A percentile compares a stretch with the other conserved stretches of the same genome.
Conservation (phyloP, 1,284 basidiomycete genomes). For the Cryptococcus sp. region DNA sequence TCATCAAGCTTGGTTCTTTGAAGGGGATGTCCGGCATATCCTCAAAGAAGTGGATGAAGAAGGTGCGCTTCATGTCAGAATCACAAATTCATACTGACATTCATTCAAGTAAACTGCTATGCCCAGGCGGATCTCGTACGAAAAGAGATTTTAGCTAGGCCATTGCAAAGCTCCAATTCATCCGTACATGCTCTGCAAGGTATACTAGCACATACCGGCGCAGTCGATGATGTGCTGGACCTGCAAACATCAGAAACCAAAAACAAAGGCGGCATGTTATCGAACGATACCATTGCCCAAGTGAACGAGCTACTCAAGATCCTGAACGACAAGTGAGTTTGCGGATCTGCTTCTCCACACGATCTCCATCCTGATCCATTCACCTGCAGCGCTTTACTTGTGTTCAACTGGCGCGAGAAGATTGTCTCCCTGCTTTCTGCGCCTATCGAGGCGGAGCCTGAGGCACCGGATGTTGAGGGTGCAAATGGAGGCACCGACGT, state of each 20-base stretch:
- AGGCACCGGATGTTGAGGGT: conserved; percentile 15
- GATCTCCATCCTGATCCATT: background rate
- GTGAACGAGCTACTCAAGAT: conserved; percentile 41
- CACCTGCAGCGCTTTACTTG: conserved; percentile 34
- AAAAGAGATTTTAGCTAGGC: conserved; percentile 41
- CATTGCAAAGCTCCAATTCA: conserved; percentile 31
- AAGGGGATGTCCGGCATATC: conserved; percentile 45
- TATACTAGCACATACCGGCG: conserved; percentile 9
- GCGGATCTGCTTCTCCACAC: background rate
- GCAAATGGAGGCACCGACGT: conserved; percentile 23
- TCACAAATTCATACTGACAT: background rate
- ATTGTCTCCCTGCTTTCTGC: conserved; percentile 38
- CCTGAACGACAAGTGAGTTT: conserved; percentile 47
- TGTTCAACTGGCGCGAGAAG: conserved; percentile 46
- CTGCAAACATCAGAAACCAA: conserved; percentile 30
- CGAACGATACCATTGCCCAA: conserved; percentile 25
- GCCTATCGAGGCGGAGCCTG: conserved; percentile 35
- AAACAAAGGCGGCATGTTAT: conserved; percentile 27
- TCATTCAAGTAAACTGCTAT: conserved; percentile 31
- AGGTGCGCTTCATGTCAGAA: conserved; percentile 16
- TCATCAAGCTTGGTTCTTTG: conserved; percentile 45
- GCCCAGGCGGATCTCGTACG: conserved; percentile 39
- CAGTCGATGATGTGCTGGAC: conserved; percentile 22
- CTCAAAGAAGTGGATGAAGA: conserved; percentile 30
- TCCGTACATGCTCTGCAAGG: conserved; percentile 24